Percentiles rank a stretch among this genome's conserved stretches.
Conservation (phyloP, 768 basidiomycete species). For the Boletellus emodensis region DNA sequence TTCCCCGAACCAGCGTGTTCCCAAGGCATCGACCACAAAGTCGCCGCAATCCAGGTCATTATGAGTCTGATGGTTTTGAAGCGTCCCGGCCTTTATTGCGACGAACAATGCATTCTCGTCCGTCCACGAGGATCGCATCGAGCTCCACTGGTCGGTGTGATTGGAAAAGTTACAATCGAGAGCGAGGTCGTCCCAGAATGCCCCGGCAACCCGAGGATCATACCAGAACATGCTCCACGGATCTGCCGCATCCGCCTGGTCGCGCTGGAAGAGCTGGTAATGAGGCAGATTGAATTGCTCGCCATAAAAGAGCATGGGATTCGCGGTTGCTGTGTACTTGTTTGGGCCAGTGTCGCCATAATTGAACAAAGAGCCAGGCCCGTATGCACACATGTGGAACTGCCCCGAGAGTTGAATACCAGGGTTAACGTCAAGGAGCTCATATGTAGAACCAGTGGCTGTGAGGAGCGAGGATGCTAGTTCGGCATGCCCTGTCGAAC, state of each 20-base stretch:
- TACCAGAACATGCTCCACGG: slow-evolving; percentile 96
- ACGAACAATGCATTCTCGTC: slow-evolving; percentile 78
- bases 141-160: slow-evolving; percentile 74
- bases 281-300: slow-evolving; percentile 62
- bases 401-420: slow-evolving; percentile 67
- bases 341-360: slow-evolving; percentile 67
- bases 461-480: slow-evolving; percentile 77
- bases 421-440: slow-evolving; percentile 67
- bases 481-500: slow-evolving; percentile 87
- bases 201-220: slow-evolving; percentile 73
- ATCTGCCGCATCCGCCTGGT: slow-evolving; percentile 75
- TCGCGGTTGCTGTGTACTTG: slow-evolving; percentile 94
- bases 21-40: slow-evolving; percentile 93
- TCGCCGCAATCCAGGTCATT: slow-evolving; percentile 93
- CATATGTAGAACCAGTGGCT: slow-evolving; percentile 82
- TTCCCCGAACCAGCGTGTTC: slow-evolving; percentile 93
- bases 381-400: slow-evolving; percentile 87
- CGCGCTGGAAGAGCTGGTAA: slow-evolving; percentile 89
- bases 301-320: slow-evolving; percentile 78
- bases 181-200: slow-evolving; percentile 85
- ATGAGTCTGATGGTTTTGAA: slow-evolving; percentile 86
- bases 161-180: slow-evolving; percentile 84
- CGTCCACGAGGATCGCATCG: slow-evolving; percentile 93
- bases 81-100: slow-evolving; percentile 82
- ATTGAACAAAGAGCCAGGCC: slow-evolving; percentile 82